Base-by-base conservation (phyloP, 2,329 filamentous ascomycete genomes). In the Drechslera avenae region DNA sequence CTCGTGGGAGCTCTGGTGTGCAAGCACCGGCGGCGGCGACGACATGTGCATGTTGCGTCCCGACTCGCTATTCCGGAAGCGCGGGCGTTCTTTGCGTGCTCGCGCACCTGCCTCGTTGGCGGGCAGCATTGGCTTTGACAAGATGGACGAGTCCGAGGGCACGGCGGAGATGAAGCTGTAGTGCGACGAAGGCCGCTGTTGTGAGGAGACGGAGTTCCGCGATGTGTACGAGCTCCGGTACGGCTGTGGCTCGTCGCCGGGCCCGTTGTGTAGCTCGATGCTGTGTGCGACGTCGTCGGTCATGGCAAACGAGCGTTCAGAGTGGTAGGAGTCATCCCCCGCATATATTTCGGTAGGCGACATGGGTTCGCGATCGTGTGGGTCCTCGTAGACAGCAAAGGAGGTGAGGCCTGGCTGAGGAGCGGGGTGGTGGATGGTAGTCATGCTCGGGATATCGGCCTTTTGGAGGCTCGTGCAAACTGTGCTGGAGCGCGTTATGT, bases 1-100 rank as follows among this genome's bases (percentile, higher is more conserved):
- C 42, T 68, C 69, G 13, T 66, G 64, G 5, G 67, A 64, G 33
- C 56, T 60, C 41, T 72, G 68, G 49, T 64, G 65, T 30, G 60
- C 50, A 9, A 63, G 55, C 34, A 69, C 51, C n/a, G 68, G 68
- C 16, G 62, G 66, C 6, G 71, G 87, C 0, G 86, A 89, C 2
- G 82, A 81, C 85, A 90, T 88, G 59, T 90, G 88, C 74, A 90
- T 80, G 1, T 86, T 85, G 41, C 85, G 84, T 6, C 90, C 83
- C 10, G 85, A 86, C 1, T 86, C 87, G 0, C 87, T 83, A 10
- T 87, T 87, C 39, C 87, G 81, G 68, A 91, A 90, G 1, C 83
- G 81, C 4, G 85, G 83, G 2, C 87, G 81, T 7, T 81, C 79
- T 6, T 82, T 83, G 6, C 80, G 79, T 45, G 86, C 82, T 17